Percentiles rank a stretch among this genome's conserved stretches.
Conservation (phyloP, 108 stramenopile species). For the Pseudonitzschia pungens region DNA sequence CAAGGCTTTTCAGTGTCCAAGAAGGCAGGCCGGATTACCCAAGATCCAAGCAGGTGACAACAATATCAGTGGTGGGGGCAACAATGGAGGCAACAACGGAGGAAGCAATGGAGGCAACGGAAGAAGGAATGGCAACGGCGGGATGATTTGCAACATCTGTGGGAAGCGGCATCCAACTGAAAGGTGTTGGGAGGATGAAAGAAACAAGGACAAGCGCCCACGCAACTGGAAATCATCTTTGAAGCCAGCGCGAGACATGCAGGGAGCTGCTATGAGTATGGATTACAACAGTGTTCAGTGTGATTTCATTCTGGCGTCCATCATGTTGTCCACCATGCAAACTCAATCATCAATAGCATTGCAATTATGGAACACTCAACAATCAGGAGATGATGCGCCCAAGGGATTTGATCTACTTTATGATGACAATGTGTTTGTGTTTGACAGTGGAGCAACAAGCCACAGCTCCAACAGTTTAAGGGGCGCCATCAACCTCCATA, state of each 20-base stretch:
- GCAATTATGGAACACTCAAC: not conserved
- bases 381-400: not conserved
- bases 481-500: not conserved
- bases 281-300: no score
- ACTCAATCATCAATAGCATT: not conserved
- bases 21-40: no score
- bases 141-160: not conserved
- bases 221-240: not conserved
- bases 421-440: conserved; percentile 1
- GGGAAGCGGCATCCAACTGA: not conserved
- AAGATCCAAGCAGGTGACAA: no score
- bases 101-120: not conserved
- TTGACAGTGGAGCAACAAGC: not conserved
- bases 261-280: not conserved
- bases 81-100: no score
- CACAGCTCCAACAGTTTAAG: not conserved
- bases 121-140: not conserved
- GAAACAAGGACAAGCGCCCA: not conserved
- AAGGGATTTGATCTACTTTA: not conserved
- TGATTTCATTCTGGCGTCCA: no score
- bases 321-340: not conserved
- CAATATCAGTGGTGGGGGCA: no score
- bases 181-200: not conserved
- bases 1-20: no score
- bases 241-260: not conserved